Evolutionary conservation across 768 basidiomycete genomes (phyloP).

Genomic region (Tricholoma hemisulphureum): DNA sequence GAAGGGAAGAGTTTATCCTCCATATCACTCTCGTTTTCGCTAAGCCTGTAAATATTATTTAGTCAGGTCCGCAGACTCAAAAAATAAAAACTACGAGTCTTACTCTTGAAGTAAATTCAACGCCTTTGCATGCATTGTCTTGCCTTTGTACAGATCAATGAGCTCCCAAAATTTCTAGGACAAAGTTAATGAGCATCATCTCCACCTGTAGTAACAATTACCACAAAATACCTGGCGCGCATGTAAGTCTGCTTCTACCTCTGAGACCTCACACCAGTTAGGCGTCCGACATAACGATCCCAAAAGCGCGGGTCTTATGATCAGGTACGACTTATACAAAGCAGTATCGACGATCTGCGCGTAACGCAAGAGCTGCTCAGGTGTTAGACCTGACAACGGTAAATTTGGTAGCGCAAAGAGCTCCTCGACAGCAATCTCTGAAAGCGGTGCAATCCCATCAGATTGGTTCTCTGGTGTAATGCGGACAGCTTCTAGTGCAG

Average conservation of each 20-base stretch:
- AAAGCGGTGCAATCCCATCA: slow-evolving; percentile 65
- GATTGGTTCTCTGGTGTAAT: slow-evolving; percentile 69
- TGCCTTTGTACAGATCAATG: slow-evolving; percentile 87
- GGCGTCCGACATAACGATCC: slow-evolving; percentile 86
- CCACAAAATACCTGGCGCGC: slow-evolving; percentile 61
- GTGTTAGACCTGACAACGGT: slow-evolving; percentile 67
- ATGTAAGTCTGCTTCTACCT: slow-evolving; percentile 85
- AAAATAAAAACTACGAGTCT: slow-evolving; percentile 29
- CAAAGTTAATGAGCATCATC: slow-evolving; percentile 2
- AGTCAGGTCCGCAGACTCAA: neutral
- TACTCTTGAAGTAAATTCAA: slow-evolving; percentile 82
- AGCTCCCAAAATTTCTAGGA: slow-evolving; percentile 87
- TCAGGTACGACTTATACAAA: slow-evolving; percentile 88
- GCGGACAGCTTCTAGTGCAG: slow-evolving; percentile 67
- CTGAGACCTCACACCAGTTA: slow-evolving; percentile 97
- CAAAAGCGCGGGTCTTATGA: slow-evolving; percentile 75
- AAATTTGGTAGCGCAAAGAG: slow-evolving; percentile 77
- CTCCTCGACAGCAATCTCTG: slow-evolving; percentile 68
- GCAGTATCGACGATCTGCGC: slow-evolving; percentile 96
- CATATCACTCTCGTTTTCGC: slow-evolving; percentile 72
- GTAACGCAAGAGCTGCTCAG: slow-evolving; percentile 82
- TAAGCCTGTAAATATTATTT: slow-evolving; percentile 50
- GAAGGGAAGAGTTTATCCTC: slow-evolving; percentile 82
- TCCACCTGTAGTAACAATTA: neutral
- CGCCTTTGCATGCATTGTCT: slow-evolving; percentile 93